These are phyloP conservation scores for Jatropha podagrica DNA, from an alignment of 441 rosid genomes.

Conservation along the genomic window DNA sequence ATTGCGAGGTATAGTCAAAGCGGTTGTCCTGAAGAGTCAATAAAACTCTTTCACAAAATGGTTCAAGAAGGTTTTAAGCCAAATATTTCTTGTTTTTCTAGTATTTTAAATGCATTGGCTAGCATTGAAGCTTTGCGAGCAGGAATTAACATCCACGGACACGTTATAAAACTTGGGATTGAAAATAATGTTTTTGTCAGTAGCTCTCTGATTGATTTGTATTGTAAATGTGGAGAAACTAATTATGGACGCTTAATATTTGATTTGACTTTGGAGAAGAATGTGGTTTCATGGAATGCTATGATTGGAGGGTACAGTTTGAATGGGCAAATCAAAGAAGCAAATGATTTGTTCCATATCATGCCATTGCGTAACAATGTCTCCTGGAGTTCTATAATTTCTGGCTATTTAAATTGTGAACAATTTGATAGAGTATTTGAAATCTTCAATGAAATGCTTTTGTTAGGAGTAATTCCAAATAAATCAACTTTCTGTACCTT, in stretches of 20 bases:
- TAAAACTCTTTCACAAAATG: constrained; percentile 45
- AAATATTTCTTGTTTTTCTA: constrained; percentile 40
- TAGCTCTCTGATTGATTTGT: constrained; percentile 49
- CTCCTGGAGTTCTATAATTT: constrained; percentile 46
- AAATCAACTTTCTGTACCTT: constrained; percentile 49
- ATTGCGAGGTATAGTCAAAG: constrained; percentile 54
- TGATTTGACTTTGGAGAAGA: constrained; percentile 33
- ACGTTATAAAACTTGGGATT: constrained; percentile 38
- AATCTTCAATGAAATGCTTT: constrained; percentile 45
- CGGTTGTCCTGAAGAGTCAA: constrained; percentile 49
- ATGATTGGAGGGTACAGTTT: constrained; percentile 49
- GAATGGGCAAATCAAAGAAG: constrained; percentile 53
- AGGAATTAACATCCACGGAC: constrained; percentile 47
- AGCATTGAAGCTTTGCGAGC: constrained; percentile 32
- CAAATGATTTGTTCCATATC: constrained; percentile 40
- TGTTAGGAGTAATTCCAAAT: constrained; percentile 41
- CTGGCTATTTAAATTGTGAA: constrained; percentile 48
- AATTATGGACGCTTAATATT: constrained; percentile 40
- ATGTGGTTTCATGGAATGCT: constrained; percentile 52
- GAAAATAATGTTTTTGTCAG: constrained; percentile 37
- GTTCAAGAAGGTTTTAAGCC: constrained; percentile 38
- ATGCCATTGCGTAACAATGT: constrained; percentile 45
- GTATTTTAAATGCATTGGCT: constrained; percentile 42
- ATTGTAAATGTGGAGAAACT: constrained; percentile 49
- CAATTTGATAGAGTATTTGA: constrained; percentile 42